Conservation (phyloP, 805 yeast species). For the Candida palmyrensis region DNA sequence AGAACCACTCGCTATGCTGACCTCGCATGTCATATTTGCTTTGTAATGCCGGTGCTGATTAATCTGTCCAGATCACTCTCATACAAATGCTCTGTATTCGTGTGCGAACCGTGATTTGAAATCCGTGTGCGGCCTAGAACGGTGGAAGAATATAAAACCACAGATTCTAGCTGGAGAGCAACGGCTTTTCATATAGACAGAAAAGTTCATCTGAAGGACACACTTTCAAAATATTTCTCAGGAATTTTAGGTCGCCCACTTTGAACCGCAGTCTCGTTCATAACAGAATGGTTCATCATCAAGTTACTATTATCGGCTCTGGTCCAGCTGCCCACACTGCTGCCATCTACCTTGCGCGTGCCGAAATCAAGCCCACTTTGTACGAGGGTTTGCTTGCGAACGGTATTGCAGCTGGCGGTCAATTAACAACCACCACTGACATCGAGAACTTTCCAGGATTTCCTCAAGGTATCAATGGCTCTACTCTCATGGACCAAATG, state of each 20-base stretch:
- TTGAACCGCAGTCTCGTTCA: too few relatives aligned
- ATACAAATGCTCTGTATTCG: background rate
- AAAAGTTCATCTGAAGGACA: too few relatives aligned
- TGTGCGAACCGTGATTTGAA: constrained; percentile 1
- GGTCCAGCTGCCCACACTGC: constrained; percentile 99
- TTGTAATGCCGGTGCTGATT: too few relatives aligned
- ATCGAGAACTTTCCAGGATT: constrained; percentile 99
- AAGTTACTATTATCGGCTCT: constrained; percentile 86
- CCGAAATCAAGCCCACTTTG: constrained; percentile 88
- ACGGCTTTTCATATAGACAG: too few relatives aligned
- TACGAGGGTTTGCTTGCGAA: constrained; percentile 97
- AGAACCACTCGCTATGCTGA: too few relatives aligned
- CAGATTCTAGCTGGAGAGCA: too few relatives aligned
- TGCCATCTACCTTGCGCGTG: constrained; percentile 93
- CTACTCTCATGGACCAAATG: constrained; percentile 91
- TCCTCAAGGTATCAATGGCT: constrained; percentile 87
- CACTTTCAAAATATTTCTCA: too few relatives aligned
- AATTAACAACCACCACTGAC: constrained; percentile 96
- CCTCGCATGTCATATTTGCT: too few relatives aligned
- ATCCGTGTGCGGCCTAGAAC: constrained; percentile 2
- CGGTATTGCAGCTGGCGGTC: constrained; percentile 99
- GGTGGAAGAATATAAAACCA: too few relatives aligned
- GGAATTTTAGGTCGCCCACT: too few relatives aligned
- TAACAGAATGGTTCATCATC: constrained; percentile 78
- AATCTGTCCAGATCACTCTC: background rate